phyloP scores from a whole-genome alignment of 139 green algal species.

The Chlorella sp. region DNA sequence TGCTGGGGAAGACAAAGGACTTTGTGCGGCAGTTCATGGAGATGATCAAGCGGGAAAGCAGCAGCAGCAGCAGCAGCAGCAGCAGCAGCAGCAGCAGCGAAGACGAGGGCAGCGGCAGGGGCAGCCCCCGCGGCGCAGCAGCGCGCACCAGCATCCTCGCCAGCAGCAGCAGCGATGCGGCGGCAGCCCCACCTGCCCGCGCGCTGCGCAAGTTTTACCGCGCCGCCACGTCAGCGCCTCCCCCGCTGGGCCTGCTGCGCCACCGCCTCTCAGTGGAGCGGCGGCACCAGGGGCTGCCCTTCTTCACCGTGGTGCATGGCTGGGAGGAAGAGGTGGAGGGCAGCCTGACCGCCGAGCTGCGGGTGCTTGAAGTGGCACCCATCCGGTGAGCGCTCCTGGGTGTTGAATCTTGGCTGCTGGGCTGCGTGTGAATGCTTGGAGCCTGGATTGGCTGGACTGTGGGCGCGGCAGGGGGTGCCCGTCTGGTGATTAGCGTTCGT shows the following conservation, averaged over 20 bases:
- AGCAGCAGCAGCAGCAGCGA: background rate
- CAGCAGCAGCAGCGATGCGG: background rate
- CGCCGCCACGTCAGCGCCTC: constrained; percentile 26
- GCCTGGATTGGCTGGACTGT: too few relatives aligned
- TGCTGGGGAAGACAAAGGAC: constrained; percentile 62
- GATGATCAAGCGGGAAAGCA: background rate
- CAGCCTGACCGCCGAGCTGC: constrained; percentile 54
- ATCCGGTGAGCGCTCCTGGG: background rate
- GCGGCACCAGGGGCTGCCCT: constrained; percentile 43
- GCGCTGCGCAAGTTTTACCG: constrained; percentile 56
- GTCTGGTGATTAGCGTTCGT: too few relatives aligned
- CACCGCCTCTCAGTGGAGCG: constrained; percentile 51
- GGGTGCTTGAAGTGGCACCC: constrained; percentile 53
- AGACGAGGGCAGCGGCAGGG: background rate
- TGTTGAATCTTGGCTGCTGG: too few relatives aligned
- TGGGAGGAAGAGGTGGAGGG: background rate
- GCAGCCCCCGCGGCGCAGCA: background rate
- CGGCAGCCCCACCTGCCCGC: background rate
- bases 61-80: background rate
- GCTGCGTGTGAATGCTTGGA: too few relatives aligned
- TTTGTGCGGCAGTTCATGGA: constrained; percentile 71
- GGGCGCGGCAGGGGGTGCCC: too few relatives aligned
- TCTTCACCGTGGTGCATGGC: constrained; percentile 57
- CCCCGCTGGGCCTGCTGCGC: constrained; percentile 47
- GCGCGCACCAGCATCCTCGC: background rate